Percentiles rank a stretch among this genome's conserved stretches.
Conservation (phyloP, 495 filamentous ascomycete genomes). For the Xylaria sp. region DNA sequence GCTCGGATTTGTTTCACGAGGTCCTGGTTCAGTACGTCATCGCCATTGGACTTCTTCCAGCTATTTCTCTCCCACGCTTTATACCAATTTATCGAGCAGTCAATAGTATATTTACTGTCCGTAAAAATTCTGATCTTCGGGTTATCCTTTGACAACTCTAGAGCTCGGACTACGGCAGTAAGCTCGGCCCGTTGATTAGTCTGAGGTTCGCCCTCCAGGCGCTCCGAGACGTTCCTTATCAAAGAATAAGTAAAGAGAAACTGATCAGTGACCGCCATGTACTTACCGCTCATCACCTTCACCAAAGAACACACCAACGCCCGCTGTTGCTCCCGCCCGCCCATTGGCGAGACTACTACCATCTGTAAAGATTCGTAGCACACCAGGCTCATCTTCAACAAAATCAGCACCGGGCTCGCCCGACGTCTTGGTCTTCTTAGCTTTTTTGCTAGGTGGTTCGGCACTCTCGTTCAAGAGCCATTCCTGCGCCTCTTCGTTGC, state of each 20-base stretch:
- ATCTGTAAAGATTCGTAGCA: slow-evolving; percentile 85
- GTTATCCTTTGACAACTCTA: slow-evolving; percentile 70
- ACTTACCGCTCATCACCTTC: slow-evolving; percentile 71
- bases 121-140: slow-evolving; percentile 67
- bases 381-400: slow-evolving; percentile 56
- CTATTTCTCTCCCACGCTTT: slow-evolving; percentile 76
- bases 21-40: slow-evolving; percentile 84
- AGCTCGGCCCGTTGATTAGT: slow-evolving; percentile 97
- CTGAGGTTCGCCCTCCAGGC: slow-evolving; percentile 73
- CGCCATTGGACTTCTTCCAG: slow-evolving; percentile 75
- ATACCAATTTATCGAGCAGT: slow-evolving; percentile 89
- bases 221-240: slow-evolving; percentile 84
- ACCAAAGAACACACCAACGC: slow-evolving; percentile 90
- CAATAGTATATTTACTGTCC: slow-evolving; percentile 87
- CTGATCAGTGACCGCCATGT: neutral
- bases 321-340: slow-evolving; percentile 70
- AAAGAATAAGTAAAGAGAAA: slow-evolving; percentile 28
- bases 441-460: slow-evolving; percentile 37
- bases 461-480: slow-evolving; percentile 49
- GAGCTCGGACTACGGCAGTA: slow-evolving; percentile 81
- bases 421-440: slow-evolving; percentile 42
- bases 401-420: slow-evolving; percentile 32
- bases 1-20: slow-evolving; percentile 74
- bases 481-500: slow-evolving; percentile 66
- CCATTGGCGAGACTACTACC: slow-evolving; percentile 86